Percentiles rank a stretch among this genome's conserved stretches.
Evolutionary conservation across 2,329 filamentous ascomycete genomes (phyloP).

Genomic region (Xylariaceae sp.): DNA sequence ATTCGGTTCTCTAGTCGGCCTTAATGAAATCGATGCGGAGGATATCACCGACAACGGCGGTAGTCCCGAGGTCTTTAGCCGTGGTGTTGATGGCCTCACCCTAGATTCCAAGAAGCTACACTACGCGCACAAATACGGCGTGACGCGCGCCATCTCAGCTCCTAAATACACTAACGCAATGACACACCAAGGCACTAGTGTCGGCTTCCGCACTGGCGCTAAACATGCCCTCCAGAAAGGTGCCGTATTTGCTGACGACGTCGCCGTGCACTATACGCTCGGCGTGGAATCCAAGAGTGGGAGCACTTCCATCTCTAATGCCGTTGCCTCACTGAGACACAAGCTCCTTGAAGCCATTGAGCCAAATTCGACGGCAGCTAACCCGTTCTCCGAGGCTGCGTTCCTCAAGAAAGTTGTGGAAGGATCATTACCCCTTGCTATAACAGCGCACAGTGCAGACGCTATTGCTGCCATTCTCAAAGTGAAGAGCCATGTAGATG

Average conservation of each 20-base stretch:
- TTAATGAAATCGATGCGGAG: constrained; percentile 68
- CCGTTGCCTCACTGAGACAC: constrained; percentile 18
- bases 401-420: constrained; percentile 61
- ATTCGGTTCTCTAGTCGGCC: constrained; percentile 64
- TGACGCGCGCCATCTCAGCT: constrained; percentile 64
- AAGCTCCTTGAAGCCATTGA: constrained; percentile 49
- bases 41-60: constrained; percentile 58
- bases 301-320: constrained; percentile 56
- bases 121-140: constrained; percentile 59
- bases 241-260: constrained; percentile 60
- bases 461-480: constrained; percentile 64
- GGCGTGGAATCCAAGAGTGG: constrained; percentile 52
- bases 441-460: constrained; percentile 68
- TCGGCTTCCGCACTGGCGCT: constrained; percentile 61
- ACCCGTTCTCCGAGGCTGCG: constrained; percentile 54
- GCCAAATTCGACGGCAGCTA: constrained; percentile 42
- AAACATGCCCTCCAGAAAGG: constrained; percentile 52
- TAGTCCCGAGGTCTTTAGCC: constrained; percentile 56
- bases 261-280: constrained; percentile 65
- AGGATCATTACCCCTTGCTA: constrained; percentile 59
- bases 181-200: constrained; percentile 62
- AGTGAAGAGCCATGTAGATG: constrained; percentile 63
- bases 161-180: constrained; percentile 51
- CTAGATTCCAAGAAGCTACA: constrained; percentile 62
- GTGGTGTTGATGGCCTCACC: constrained; percentile 62